Base-by-base conservation (phyloP, 352 stramenopile species). In the Phytophthora podocarpi region DNA sequence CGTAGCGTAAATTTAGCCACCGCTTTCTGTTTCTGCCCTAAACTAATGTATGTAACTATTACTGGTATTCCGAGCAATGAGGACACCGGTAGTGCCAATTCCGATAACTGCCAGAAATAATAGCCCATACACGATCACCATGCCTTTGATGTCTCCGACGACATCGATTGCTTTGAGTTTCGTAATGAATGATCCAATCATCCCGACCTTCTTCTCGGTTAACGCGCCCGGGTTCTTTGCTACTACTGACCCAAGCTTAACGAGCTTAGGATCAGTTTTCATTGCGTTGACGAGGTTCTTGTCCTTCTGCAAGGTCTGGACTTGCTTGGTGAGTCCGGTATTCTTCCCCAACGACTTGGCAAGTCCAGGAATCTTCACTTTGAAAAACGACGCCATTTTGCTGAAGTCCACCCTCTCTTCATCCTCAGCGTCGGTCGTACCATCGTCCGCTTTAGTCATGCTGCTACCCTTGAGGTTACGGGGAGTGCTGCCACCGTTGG, bases 21-120 rank as follows among this genome's bases (percentile, higher is more conserved):
- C n/a, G n/a, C n/a, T n/a, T n/a, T n/a, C n/a, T n/a, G n/a, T n/a
- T n/a, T n/a, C n/a, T n/a, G n/a, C n/a, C n/a, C n/a, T 37, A 11
- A 37, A 13, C 27, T 56, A 58, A 18, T 51, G 59, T 31, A 67
- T 57, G 26, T 67, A 67, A 48, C 49, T 54, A 46, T 35, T 51
- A 26, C 35, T 23, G 30, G 47, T 26, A 20, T 62, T 49, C n/a
- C 18, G 37, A 26, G 20, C 50, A 5, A 67, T 67, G 0, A 24
- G 1, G 2, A 13, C 13, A 15, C 18, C 59, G 10, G n/a, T 23
- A 2, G 12, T 20, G 27, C 31, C 1, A 41, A 67, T 67, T 12
- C 31, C 32, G 35, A 49, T 15, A 16, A 54, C 21, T 7, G 26
- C 31, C 11, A 67, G 26, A 16, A 51, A 37, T 18, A 62, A 28